Evolutionary conservation across 106 monocot species (phyloP), one percentile per base, ranked within the genome.

Genomic region (Acorus gramineus): DNA sequence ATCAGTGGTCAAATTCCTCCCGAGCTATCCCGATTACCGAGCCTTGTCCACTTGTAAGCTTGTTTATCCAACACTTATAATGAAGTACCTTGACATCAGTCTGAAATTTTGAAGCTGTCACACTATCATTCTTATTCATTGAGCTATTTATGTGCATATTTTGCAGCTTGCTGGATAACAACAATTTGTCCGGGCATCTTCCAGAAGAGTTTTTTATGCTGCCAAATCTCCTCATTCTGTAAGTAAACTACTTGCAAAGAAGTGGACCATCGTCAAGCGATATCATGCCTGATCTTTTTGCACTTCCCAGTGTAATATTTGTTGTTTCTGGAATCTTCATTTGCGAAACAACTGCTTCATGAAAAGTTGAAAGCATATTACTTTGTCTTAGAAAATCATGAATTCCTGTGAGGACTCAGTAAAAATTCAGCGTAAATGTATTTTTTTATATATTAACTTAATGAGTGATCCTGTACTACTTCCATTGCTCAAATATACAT

Each of bases 141-240:
- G 14, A 9, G 11, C 13, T n/a, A 7, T n/a, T 5, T 6, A 58
- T n/a, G 8, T 58, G 5, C n/a, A 5, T 58, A 5, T 58, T 14
- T 11, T 58, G 6, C 57, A 58, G 57, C 9, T 58, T 58, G 14
- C 5, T 58, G 57, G 57, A 58, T 14, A 58, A 58, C 13, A 58
- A 58, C 57, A 58, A 58, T 11, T 58, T 58, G 14, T 58, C 57
- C 13, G 57, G 57, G 9, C 11, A n/a, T 58, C 57, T 58, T 58
- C 57, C 57, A n/a, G n/a, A 10, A 58, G 57, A 58, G 13, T 58
- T 58, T 58, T 58, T 1, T 5, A 58, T n/a, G 5, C 14, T 13
- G 14, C 11, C 8, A 14, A n/a, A 10, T n/a, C 14, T 58, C 9
- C 57, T 58, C 13, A 58, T 58, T 14, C 5, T 58, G 57, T 58